Conservation (phyloP, 352 stramenopile genomes). For the Plasmopara muralis region DNA sequence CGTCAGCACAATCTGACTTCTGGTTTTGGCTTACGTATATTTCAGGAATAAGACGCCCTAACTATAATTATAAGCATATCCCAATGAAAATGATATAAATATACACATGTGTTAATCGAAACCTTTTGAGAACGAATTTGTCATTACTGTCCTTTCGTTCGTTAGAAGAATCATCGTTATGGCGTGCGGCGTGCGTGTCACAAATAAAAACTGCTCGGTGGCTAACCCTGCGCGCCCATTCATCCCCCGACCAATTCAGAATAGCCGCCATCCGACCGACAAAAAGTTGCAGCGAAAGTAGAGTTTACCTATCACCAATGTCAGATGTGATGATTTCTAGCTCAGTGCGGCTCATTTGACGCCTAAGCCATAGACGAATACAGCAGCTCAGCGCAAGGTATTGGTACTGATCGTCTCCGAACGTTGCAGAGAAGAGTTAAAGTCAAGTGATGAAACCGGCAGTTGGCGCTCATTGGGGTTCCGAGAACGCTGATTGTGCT, state of each 20-base stretch:
- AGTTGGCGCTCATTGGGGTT: slow-evolving; percentile 16
- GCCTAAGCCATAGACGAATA: neutral
- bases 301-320: neutral
- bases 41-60: too few species aligned
- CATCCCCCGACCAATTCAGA: neutral
- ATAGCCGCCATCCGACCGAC: neutral
- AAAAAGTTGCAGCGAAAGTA: neutral
- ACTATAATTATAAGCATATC: too few species aligned
- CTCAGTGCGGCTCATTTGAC: neutral
- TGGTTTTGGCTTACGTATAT: too few species aligned
- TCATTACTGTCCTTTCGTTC: neutral
- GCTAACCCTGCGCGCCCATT: neutral
- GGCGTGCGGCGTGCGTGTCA: slow-evolving; percentile 15
- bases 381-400: neutral
- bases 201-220: slow-evolving; percentile 8
- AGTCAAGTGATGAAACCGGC: slow-evolving; percentile 16
- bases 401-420: slow-evolving; percentile 8
- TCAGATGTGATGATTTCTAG: neutral
- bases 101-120: too few species aligned
- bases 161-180: neutral
- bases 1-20: too few species aligned
- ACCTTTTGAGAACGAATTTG: too few species aligned
- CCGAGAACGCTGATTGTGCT: slow-evolving; percentile 16
- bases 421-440: slow-evolving; percentile 19
- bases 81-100: too few species aligned